Evolutionary conservation across 2,329 filamentous ascomycete species (phyloP).

Genomic region (Alternaria panax): DNA sequence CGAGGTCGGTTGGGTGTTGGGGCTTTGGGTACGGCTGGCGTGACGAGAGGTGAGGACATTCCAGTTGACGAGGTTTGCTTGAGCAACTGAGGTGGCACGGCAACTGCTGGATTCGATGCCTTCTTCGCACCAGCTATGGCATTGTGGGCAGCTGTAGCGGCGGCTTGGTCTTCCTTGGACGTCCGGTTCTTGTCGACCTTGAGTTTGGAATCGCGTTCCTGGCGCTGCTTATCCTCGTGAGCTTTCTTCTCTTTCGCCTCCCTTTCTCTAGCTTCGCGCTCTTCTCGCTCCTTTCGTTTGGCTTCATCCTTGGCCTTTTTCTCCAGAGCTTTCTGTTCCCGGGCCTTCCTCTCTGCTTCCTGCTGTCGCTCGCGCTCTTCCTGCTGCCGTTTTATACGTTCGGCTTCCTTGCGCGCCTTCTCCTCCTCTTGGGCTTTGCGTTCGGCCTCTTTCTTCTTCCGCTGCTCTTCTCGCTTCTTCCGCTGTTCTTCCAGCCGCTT

Average conservation of each 20-base stretch:
- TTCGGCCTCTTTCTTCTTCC: constrained; percentile 88
- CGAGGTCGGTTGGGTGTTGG: constrained; percentile 80
- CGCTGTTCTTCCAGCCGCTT: constrained; percentile 82
- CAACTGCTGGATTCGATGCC: constrained; percentile 54
- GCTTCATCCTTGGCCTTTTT: constrained; percentile 75
- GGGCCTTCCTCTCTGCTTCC: constrained; percentile 83
- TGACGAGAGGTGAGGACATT: constrained; percentile 81
- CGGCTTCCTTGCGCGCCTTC: constrained; percentile 80
- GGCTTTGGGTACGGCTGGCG: constrained; percentile 81
- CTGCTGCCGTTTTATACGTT: constrained; percentile 77
- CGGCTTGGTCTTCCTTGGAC: constrained; percentile 52
- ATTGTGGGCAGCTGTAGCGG: constrained; percentile 39
- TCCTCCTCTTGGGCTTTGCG: constrained; percentile 92
- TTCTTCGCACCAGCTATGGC: constrained; percentile 39
- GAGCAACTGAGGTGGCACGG: constrained; percentile 61
- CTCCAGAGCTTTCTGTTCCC: constrained; percentile 79
- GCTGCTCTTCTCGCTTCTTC: constrained; percentile 85
- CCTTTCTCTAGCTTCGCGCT: constrained; percentile 69
- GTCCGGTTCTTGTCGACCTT: constrained; percentile 54
- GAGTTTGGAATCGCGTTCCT: constrained; percentile 66
- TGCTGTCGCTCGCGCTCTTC: constrained; percentile 87
- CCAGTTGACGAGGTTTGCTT: constrained; percentile 60
- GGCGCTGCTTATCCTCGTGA: constrained; percentile 63
- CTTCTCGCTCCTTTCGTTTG: constrained; percentile 80
- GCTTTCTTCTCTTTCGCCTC: constrained; percentile 75